Evolutionary conservation across 2,329 filamentous ascomycete species (phyloP).

Genomic region (Penicillium sp.): DNA sequence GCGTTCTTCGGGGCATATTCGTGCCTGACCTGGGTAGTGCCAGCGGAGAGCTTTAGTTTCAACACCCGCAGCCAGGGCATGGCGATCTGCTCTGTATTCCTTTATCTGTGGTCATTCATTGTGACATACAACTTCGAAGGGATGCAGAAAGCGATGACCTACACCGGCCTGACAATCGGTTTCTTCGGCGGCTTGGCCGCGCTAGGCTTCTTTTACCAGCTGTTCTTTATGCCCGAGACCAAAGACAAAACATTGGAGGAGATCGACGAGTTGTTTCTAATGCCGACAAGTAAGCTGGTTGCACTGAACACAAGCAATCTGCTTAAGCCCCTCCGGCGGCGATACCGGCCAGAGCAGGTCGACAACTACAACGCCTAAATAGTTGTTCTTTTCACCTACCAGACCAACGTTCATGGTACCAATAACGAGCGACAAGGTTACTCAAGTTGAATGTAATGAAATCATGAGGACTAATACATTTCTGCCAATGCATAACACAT

Average conservation of each 20-base stretch:
- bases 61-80: conserved; percentile 53
- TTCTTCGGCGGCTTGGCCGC: conserved; percentile 63
- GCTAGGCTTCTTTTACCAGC: conserved; percentile 58
- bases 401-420: neutral
- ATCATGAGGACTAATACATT: neutral
- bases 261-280: conserved; percentile 7
- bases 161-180: conserved; percentile 54
- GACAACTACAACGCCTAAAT: neutral
- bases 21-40: conserved; percentile 24
- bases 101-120: conserved; percentile 59
- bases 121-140: conserved; percentile 62
- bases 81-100: conserved; percentile 54
- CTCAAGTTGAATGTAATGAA: neutral
- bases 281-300: neutral
- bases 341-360: neutral
- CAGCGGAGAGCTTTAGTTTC: conserved; percentile 6
- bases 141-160: conserved; percentile 56
- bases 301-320: neutral
- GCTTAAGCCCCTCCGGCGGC: neutral
- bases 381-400: neutral
- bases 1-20: neutral
- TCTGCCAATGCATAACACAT: no score
- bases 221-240: conserved; percentile 62
- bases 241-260: conserved; percentile 43
- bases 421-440: neutral